Evolutionary conservation across 2,329 filamentous ascomycete genomes (phyloP), one percentile per base, ranked within the genome.

Genomic region (Penicillium digitatum): DNA sequence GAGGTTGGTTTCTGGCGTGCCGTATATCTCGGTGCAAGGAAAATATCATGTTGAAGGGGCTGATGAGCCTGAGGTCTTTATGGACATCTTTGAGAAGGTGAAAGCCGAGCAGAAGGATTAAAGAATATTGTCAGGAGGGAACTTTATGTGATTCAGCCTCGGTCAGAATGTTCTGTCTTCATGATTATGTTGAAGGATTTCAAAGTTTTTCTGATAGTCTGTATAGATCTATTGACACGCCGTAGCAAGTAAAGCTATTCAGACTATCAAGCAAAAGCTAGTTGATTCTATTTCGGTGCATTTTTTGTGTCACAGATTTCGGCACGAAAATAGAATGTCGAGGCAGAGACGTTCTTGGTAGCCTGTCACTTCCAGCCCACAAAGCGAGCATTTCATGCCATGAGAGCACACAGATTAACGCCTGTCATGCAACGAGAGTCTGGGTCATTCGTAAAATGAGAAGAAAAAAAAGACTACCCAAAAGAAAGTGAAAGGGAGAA

Each of bases 21-120:
- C 89, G 7, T 83, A 88, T 69, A 92, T 90, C 69, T 84, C 84
- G 12, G 81, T 94, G 59, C 87, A 92, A 65, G 85, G 78, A 1
- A 78, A 76, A 62, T 87, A 84, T 70, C 81, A 86, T 62, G 71
- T 93, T 29, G 81, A 84, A 27, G 89, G 89, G 1, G 89, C 88
- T 1, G 85, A 91, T 73, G 87, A 90, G 56, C 79, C 85, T 2
- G 76, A 79, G 43, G 81, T 80, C 1, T 92, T 92, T 66, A 70
- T 89, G 58, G 78, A 84, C 63, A 74, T 86, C 45, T 88, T 93
- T 69, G 76, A 84, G 58, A 77, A 79, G 65, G 79, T 88, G 52
- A 83, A 83, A 74, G 75, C 66, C 53, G 69, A 73, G 31, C 53
- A 63, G 48, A 54, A 54, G 44, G 18, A 49, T 12, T 49, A 10